phyloP scores from a whole-genome alignment of 148 eudicot species.

The Diospyros lotus region DNA sequence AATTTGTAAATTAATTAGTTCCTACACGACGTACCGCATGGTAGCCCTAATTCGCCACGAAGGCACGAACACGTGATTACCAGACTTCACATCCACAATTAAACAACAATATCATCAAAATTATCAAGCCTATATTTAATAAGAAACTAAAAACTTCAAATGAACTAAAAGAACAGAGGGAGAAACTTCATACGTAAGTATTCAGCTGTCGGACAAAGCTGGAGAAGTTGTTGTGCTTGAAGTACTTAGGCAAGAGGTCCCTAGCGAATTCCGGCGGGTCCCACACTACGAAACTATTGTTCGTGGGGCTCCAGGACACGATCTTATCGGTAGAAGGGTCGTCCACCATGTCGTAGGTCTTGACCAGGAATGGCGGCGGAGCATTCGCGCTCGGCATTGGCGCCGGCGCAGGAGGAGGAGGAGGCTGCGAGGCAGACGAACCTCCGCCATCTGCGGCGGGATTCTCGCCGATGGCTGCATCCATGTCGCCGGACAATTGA shows the following conservation, averaged over 20 bases:
- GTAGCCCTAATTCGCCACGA: not conserved
- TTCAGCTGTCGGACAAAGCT: conserved; percentile 87
- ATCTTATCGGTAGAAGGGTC: conserved; percentile 58
- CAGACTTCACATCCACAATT: not conserved
- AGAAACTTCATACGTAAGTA: conserved; percentile 54
- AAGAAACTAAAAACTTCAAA: not conserved
- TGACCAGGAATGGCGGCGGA: conserved; percentile 67
- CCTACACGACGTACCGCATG: not conserved
- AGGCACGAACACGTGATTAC: not conserved
- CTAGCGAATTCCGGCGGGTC: conserved; percentile 75
- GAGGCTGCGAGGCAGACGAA: not conserved
- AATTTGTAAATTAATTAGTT: not conserved
- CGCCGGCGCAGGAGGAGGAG: conserved; percentile 25
- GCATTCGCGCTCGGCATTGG: conserved; percentile 40
- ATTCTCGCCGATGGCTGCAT: not conserved
- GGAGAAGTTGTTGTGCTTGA: conserved; percentile 90
- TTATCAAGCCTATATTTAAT: not conserved
- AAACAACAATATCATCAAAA: not conserved
- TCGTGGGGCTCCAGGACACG: conserved; percentile 73
- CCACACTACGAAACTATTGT: conserved; percentile 87
- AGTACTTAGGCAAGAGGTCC: conserved; percentile 75
- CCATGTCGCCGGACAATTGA: conserved; percentile 4
- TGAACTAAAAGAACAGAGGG: not conserved
- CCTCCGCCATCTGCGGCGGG: conserved; percentile 2
- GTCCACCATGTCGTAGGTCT: conserved; percentile 79